Conservation (phyloP, 2,329 filamentous ascomycete genomes). For the Thielaviopsis euricoi region DNA sequence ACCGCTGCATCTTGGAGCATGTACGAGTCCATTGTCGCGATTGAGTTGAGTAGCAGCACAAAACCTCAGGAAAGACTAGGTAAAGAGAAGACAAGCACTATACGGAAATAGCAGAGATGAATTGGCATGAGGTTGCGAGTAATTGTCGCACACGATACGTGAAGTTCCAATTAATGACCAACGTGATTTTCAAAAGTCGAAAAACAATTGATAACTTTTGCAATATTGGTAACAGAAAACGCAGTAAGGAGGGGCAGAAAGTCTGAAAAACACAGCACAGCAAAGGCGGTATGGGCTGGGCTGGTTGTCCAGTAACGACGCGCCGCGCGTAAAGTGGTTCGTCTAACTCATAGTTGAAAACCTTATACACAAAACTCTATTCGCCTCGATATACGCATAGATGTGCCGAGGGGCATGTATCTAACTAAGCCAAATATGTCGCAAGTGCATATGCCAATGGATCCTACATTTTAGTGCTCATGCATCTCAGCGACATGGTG, state of each 20-base stretch:
- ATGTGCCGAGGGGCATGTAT: too few relatives aligned
- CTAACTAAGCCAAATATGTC: too few relatives aligned
- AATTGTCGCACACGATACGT: too few relatives aligned
- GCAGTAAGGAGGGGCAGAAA: conserved; percentile 8
- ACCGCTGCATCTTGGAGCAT: conserved; percentile 74
- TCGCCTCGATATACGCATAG: background rate
- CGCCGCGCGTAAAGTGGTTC: conserved; percentile 12
- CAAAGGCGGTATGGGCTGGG: background rate
- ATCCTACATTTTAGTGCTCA: too few relatives aligned
- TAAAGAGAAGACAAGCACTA: background rate
- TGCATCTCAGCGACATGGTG: too few relatives aligned
- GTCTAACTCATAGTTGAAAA: background rate
- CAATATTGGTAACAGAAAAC: background rate
- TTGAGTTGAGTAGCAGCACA: background rate
- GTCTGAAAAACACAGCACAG: background rate
- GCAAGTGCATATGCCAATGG: too few relatives aligned
- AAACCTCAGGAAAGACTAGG: background rate
- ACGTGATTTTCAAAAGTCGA: too few relatives aligned
- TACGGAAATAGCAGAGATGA: background rate
- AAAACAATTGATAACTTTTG: too few relatives aligned
- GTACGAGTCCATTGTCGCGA: conserved; percentile 47
- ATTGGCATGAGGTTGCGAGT: too few relatives aligned
- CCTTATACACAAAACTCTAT: too few relatives aligned
- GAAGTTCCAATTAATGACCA: too few relatives aligned
- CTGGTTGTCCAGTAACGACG: background rate